A percentile compares a stretch with the other conserved stretches of the same genome.
Evolutionary conservation across 495 filamentous ascomycete species (phyloP).

Genomic region (Hypomontagnella monticulosa): DNA sequence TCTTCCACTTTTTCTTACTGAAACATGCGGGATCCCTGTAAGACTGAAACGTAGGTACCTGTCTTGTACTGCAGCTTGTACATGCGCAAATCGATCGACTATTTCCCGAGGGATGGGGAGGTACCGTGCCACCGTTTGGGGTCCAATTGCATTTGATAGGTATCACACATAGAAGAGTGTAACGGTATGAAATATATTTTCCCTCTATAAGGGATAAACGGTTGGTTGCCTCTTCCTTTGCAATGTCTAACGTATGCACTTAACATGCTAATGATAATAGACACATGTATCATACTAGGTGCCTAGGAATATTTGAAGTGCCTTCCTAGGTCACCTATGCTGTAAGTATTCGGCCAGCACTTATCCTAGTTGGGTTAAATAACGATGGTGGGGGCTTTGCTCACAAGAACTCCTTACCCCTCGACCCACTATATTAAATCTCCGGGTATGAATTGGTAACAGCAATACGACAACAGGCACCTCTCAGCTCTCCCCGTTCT

Average conservation of each 20-base stretch:
- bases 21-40: constrained; percentile 22
- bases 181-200: too few species aligned
- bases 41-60: constrained; percentile 34
- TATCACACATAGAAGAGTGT: too few species aligned
- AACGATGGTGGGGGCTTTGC: constrained; percentile 26
- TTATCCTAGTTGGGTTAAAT: neutral
- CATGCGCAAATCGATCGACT: constrained; percentile 12
- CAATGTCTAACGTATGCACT: too few species aligned
- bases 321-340: neutral
- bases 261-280: too few species aligned
- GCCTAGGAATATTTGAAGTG: too few species aligned
- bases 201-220: too few species aligned
- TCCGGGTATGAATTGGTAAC: constrained; percentile 28
- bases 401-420: constrained; percentile 26
- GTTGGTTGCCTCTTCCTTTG: too few species aligned
- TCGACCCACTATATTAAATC: constrained; percentile 38
- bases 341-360: constrained; percentile 12
- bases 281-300: too few species aligned
- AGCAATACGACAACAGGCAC: neutral
- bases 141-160: too few species aligned
- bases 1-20: constrained; percentile 17
- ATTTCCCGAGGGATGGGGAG: neutral
- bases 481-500: neutral
- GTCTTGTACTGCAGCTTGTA: too few species aligned
- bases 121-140: too few species aligned